These are phyloP conservation scores for Cyberlindnera euphorbiae DNA, from an alignment of 805 yeast species.

Conservation along the genomic window DNA sequence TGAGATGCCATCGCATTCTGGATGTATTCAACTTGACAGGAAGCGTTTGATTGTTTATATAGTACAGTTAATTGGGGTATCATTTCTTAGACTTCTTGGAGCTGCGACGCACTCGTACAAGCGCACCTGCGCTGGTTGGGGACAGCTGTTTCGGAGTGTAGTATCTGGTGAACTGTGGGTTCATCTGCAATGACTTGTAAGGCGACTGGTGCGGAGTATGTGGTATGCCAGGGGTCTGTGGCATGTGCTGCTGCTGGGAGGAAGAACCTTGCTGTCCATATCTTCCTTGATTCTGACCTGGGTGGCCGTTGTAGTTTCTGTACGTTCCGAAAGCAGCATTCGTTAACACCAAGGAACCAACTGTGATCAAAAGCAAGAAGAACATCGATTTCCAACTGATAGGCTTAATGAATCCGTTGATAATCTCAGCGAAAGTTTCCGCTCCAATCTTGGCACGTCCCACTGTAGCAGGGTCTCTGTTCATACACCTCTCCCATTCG, in stretches of 20 bases:
- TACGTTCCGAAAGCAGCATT: constrained; percentile 46
- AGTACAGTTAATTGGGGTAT: neutral
- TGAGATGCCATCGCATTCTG: too few relatives aligned
- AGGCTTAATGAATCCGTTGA: constrained; percentile 70
- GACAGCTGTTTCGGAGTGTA: constrained; percentile 22
- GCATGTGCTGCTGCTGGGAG: constrained; percentile 10
- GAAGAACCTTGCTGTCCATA: too few relatives aligned
- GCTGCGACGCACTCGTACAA: constrained; percentile 14
- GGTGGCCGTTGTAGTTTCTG: constrained; percentile 25
- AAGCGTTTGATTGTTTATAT: neutral
- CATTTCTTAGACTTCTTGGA: constrained; percentile 16
- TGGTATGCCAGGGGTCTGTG: constrained; percentile 17
- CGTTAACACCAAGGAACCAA: constrained; percentile 49
- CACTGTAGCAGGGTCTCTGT: constrained; percentile 60
- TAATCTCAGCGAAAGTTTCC: constrained; percentile 75
- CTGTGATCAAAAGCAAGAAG: constrained; percentile 38
- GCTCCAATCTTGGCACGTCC: constrained; percentile 74
- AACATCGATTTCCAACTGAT: constrained; percentile 66
- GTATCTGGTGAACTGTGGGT: constrained; percentile 20
- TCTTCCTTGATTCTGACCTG: constrained; percentile 1
- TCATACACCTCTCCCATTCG: constrained; percentile 80
- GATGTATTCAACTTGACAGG: too few relatives aligned
- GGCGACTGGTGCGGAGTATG: constrained; percentile 21
- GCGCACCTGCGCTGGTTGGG: constrained; percentile 16
- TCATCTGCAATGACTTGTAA: constrained; percentile 17